phyloP scores from a whole-genome alignment of 1,284 basidiomycete genomes.

The Ceratorhiza oryzae-sativae region DNA sequence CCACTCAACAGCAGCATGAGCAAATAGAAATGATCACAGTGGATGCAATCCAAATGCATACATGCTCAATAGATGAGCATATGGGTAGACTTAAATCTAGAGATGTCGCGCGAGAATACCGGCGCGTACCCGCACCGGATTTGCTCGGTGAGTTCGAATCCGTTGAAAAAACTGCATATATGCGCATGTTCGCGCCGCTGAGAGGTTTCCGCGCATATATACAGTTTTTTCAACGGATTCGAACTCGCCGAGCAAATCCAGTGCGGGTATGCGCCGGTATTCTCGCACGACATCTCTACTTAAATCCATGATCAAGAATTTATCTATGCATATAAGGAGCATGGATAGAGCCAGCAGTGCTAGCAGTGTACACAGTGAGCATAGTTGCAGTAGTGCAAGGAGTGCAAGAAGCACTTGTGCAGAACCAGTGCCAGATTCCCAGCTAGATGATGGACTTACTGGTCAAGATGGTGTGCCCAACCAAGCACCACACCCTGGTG shows the following conservation, averaged over 20 bases:
- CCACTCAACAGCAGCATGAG: not conserved
- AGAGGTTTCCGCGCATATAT: too few relatives aligned
- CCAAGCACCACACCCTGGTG: not conserved
- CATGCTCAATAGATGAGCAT: not conserved
- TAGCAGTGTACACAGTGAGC: not conserved
- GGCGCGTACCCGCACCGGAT: too few relatives aligned
- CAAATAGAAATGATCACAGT: not conserved
- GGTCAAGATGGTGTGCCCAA: not conserved
- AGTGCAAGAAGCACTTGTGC: not conserved
- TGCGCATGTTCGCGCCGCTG: too few relatives aligned
- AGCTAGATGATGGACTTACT: not conserved
- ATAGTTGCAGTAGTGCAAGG: not conserved
- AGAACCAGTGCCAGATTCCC: not conserved
- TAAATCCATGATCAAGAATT: not conserved
- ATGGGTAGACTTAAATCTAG: not conserved
- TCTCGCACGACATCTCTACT: too few relatives aligned
- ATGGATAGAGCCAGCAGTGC: not conserved
- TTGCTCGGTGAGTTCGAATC: too few relatives aligned
- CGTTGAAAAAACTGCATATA: too few relatives aligned
- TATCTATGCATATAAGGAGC: not conserved
- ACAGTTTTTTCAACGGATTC: too few relatives aligned
- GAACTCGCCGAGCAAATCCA: too few relatives aligned
- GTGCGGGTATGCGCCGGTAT: too few relatives aligned
- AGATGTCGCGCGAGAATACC: too few relatives aligned
- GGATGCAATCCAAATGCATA: not conserved